Base-by-base conservation (phyloP, 768 basidiomycete genomes). In the Kockovaella imperatae region DNA sequence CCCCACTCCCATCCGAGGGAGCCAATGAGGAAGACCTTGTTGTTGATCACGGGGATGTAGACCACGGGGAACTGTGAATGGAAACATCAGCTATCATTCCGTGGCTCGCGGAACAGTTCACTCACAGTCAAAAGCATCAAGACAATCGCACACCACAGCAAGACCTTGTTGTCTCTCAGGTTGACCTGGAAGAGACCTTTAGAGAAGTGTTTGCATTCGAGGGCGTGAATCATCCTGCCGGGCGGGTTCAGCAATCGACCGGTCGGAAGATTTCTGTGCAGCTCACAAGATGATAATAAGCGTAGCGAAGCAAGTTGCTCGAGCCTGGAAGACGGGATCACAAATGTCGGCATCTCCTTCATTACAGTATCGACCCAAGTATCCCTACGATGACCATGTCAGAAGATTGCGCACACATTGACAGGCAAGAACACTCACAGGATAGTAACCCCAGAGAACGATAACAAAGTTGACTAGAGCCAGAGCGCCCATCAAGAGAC, bases 1-100 rank as follows among this genome's bases (percentile, higher is more conserved):
- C 70, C 72, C 74, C 74, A 75, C 53, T 69, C 73, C 74, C 70
- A 73, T 8, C 56, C 57, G 34, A 73, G 57, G 1, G 62, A 45
- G 3, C 49, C 51, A 43, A 73, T 58, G 17, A 70, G 60, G 68
- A 75, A 74, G 18, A 72, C 72, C 41, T 60, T 49, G 38, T 63
- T 48, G 59, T 69, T 70, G 47, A 71, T 61, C 1, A 50, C 54
- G n/a, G 67, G 67, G 32, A 74, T 73, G 57, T 74, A 74, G 17
- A 74, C 57, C 50, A 72, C 53, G 2, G 71, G 72, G 66, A 73
- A 72, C 50, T 63, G 58, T 8, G 57, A 4, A 35, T 28, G 2
- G 10, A 20, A 38, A 20, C 25, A 29, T 23, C 25, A 38, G 8
- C 26, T 36, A 32, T 39, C 25, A 17, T 43, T 29, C 20, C 26